phyloP scores from a whole-genome alignment of 192 early-diverging fungal species.

The Cladochytrium replicatum region DNA sequence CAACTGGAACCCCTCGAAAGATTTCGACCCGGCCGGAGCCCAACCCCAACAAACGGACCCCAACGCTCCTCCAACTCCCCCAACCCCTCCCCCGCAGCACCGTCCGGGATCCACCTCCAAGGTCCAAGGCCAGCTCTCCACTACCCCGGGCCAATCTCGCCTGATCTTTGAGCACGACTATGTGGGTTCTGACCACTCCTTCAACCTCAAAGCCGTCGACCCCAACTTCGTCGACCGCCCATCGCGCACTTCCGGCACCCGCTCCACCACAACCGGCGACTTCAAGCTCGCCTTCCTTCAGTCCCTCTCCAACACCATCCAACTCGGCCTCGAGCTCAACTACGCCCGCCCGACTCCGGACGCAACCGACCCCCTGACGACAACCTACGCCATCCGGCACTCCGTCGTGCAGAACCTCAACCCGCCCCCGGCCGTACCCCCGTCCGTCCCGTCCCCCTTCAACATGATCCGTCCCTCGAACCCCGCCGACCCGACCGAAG shows the following conservation, averaged over 20 bases:
- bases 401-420: too few relatives aligned
- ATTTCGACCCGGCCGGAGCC: conserved; percentile 21
- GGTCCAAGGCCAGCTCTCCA: conserved; percentile 47
- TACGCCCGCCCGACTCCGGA: conserved; percentile 76
- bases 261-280: conserved; percentile 64
- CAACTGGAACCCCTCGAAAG: conserved; percentile 55
- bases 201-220: conserved; percentile 92
- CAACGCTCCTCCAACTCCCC: too few relatives aligned
- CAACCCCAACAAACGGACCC: too few relatives aligned
- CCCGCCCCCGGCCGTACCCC: conserved; percentile 26
- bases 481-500: conserved; percentile 41
- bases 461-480: conserved; percentile 36
- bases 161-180: conserved; percentile 88
- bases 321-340: conserved; percentile 78
- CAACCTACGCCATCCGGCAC: conserved; percentile 33
- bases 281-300: conserved; percentile 83
- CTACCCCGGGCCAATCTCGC: conserved; percentile 75
- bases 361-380: conserved; percentile 69
- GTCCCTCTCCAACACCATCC: conserved; percentile 70
- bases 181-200: conserved; percentile 75
- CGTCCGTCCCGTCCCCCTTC: conserved; percentile 39
- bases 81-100: conserved; percentile 16
- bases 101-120: conserved; percentile 28
- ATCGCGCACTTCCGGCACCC: conserved; percentile 8
- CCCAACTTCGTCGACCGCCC: conserved; percentile 72